Percentiles rank a stretch among this genome's conserved stretches.
These are phyloP conservation scores for Parmelia sp. DNA, from an alignment of 495 filamentous ascomycete genomes.

Conservation along the genomic window DNA sequence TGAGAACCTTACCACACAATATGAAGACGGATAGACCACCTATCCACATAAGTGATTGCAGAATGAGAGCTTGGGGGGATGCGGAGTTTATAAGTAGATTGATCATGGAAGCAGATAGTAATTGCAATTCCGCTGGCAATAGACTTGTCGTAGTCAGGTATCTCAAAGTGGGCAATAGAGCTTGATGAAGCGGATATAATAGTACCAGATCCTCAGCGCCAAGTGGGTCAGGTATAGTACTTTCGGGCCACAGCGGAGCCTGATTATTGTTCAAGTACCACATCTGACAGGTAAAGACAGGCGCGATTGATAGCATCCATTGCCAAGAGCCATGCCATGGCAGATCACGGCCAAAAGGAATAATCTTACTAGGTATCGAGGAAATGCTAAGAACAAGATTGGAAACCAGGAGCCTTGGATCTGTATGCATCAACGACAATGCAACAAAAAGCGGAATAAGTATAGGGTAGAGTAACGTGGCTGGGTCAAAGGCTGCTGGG, in stretches of 20 bases:
- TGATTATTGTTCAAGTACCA: conserved; percentile 5
- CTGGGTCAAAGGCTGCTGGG: conserved; percentile 77
- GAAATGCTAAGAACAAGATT: conserved; percentile 78
- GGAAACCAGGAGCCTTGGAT: conserved; percentile 53
- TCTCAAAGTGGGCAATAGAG: conserved; percentile 64
- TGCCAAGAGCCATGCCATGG: conserved; percentile 57
- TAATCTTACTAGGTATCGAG: conserved; percentile 63
- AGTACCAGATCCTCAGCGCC: conserved; percentile 57
- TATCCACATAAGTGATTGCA: conserved; percentile 79
- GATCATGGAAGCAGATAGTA: conserved; percentile 75
- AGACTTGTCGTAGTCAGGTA: conserved; percentile 83
- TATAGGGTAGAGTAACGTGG: conserved; percentile 80
- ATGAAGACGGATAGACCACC: conserved; percentile 74
- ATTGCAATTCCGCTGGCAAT: conserved; percentile 75
- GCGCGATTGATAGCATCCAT: conserved; percentile 65
- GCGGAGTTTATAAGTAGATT: conserved; percentile 70
- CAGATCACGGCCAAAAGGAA: conserved; percentile 53
- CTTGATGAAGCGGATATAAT: conserved; percentile 81
- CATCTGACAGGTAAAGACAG: conserved; percentile 44
- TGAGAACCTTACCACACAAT: conserved; percentile 66
- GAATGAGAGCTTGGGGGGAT: conserved; percentile 78
- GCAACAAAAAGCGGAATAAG: conserved; percentile 71
- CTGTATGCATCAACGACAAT: conserved; percentile 59
- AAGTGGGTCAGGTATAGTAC: conserved; percentile 15
- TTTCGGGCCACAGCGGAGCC: background rate